Evolutionary conservation across 805 yeast species (phyloP).

Genomic region (Saturnispora serradocipensis): DNA sequence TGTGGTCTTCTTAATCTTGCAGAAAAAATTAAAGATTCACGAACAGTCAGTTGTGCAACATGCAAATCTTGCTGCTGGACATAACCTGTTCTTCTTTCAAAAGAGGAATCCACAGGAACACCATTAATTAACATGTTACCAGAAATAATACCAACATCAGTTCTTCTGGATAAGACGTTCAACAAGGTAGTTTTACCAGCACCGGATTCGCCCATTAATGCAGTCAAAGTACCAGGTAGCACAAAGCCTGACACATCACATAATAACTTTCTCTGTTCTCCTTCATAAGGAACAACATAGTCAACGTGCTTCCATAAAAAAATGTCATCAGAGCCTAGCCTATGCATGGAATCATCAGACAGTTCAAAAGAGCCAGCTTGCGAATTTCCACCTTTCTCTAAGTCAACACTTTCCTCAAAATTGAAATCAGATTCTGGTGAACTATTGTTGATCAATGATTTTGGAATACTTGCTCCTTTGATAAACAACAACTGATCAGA

Average conservation of each 20-base stretch:
- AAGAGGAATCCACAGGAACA: slow-evolving; percentile 35
- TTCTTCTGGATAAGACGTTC: slow-evolving; percentile 43
- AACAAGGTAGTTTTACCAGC: slow-evolving; percentile 55
- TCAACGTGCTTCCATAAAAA: slow-evolving; percentile 58
- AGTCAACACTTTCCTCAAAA: neutral
- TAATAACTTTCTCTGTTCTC: slow-evolving; percentile 32
- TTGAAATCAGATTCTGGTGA: slow-evolving; percentile 10
- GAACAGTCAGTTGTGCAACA: slow-evolving; percentile 39
- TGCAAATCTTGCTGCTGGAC: slow-evolving; percentile 27
- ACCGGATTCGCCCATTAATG: slow-evolving; percentile 57
- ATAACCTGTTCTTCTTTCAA: slow-evolving; percentile 45
- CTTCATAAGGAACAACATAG: slow-evolving; percentile 46
- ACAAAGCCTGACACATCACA: slow-evolving; percentile 36
- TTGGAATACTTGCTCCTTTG: slow-evolving; percentile 21
- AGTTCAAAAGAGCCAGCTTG: slow-evolving; percentile 27
- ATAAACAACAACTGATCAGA: slow-evolving; percentile 27
- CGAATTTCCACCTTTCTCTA: slow-evolving; percentile 22
- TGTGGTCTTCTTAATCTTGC: slow-evolving; percentile 39
- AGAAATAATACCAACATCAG: slow-evolving; percentile 42
- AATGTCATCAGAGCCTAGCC: slow-evolving; percentile 34
- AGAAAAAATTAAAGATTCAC: slow-evolving; percentile 40
- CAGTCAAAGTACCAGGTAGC: slow-evolving; percentile 48
- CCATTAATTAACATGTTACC: slow-evolving; percentile 52
- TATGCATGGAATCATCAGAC: too few species aligned
- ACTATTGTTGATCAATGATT: slow-evolving; percentile 21